A percentile compares a stretch with the other conserved stretches of the same genome.
phyloP scores from a whole-genome alignment of 192 early-diverging fungal genomes.

The Backusella tarrabulga region DNA sequence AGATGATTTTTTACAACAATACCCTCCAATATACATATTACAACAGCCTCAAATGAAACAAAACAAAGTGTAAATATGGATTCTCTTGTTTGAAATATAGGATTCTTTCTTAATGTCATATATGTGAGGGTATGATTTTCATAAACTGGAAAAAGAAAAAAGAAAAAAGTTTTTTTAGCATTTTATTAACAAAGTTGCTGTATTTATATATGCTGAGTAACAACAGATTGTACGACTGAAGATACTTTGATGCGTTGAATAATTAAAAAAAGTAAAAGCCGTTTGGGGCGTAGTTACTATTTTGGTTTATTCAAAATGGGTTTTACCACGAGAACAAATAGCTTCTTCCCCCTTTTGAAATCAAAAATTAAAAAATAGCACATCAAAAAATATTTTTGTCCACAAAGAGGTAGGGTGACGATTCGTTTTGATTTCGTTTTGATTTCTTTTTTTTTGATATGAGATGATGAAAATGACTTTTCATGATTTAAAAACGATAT shows the following conservation, averaged over 20 bases:
- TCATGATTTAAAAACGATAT: too few relatives aligned
- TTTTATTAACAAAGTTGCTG: background rate
- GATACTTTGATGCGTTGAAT: too few relatives aligned
- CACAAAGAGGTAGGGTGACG: too few relatives aligned
- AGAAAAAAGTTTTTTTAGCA: background rate
- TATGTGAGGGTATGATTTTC: background rate
- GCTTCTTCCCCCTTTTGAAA: too few relatives aligned
- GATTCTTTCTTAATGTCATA: conserved; percentile 9
- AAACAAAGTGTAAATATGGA: conserved; percentile 26
- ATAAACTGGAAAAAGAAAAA: background rate
- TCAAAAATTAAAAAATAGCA: too few relatives aligned
- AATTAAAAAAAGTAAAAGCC: background rate
- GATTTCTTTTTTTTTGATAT: too few relatives aligned
- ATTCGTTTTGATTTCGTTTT: too few relatives aligned
- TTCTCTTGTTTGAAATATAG: conserved; percentile 23
- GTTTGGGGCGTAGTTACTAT: background rate
- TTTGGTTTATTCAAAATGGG: background rate
- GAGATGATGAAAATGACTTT: too few relatives aligned
- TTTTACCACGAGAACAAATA: background rate
- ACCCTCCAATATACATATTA: conserved; percentile 32
- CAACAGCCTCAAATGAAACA: conserved; percentile 23
- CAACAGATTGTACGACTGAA: background rate
- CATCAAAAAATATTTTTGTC: too few relatives aligned
- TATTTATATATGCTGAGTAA: conserved; percentile 2
- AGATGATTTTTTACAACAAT: conserved; percentile 31